Conservation (phyloP, 257 asterid genomes). For the Mitragyna speciosa region DNA sequence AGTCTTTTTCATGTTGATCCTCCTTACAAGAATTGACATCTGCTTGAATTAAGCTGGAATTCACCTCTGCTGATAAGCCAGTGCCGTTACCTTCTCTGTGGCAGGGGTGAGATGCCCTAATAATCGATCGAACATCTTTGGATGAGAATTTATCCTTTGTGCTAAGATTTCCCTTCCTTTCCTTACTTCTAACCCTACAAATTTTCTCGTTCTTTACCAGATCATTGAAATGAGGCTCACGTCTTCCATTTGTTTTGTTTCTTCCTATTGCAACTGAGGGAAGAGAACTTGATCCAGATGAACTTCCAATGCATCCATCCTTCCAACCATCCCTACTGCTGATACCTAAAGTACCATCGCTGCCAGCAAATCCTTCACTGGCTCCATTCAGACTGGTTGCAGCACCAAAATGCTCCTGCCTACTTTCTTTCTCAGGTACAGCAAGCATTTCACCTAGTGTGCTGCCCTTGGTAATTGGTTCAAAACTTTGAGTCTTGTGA, state of each 20-base stretch:
- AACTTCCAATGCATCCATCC: constrained; percentile 45
- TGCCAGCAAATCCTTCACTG: constrained; percentile 26
- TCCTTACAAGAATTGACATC: constrained; percentile 6
- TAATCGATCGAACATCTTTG: constrained; percentile 39
- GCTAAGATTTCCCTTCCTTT: constrained; percentile 41
- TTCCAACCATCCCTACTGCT: constrained; percentile 87
- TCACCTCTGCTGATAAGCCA: constrained; percentile 43
- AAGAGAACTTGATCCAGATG: constrained; percentile 58
- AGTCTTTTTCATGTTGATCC: constrained; percentile 30
- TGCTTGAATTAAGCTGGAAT: constrained; percentile 34
- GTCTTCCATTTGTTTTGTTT: constrained; percentile 36
- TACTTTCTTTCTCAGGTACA: constrained; percentile 45
- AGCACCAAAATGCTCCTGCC: constrained; percentile 30
- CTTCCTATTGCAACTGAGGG: constrained; percentile 44
- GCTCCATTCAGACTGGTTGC: constrained; percentile 31
- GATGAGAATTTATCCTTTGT: constrained; percentile 32
- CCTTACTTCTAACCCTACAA: constrained; percentile 39
- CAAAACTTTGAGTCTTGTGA: constrained; percentile 55
- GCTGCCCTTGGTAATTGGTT: constrained; percentile 50
- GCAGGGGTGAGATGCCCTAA: constrained; percentile 40
- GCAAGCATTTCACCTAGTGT: constrained; percentile 90
- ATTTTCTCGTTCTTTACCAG: constrained; percentile 29
- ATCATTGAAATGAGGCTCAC: constrained; percentile 36
- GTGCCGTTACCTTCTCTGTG: constrained; percentile 26
- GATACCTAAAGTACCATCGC: constrained; percentile 53